Base-by-base conservation (phyloP, 2,329 filamentous ascomycete species). In the Gnomoniopsis sp. region DNA sequence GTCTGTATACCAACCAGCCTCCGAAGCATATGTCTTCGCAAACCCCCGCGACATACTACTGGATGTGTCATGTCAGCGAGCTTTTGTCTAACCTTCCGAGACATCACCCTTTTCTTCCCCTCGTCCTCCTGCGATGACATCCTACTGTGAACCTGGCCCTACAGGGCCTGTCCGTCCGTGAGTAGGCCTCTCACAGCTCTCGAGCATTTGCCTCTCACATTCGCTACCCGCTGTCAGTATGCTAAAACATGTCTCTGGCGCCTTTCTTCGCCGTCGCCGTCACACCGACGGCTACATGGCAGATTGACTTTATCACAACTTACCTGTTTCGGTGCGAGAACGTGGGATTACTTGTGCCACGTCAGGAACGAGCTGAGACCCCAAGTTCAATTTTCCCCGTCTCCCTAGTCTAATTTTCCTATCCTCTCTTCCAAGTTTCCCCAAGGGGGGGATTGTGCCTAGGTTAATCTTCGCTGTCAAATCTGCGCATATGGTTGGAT, bases 221-320 rank as follows among this genome's bases (percentile, higher is more conserved):
- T 48, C 46, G 17, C 26, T 23, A 47, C n/a, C 46, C 48, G 36
- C 14, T 43, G 41, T 22, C 53, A 38, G 36, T 59, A 50, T 51
- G 55, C 51, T 51, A 48, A 30, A 47, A 46, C 57, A 38, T 55
- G 57, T 59, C 53, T 55, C 34, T 46, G 53, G 41, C 57, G 48
- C 52, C 12, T 46, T 33, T 38, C 30, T 34, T 48, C 41, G 15
- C 34, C 53, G 38, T 59, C 41, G 17, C 43, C 53, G 47, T 59
- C 50, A 48, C 54, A 50, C 44, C 48, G 36, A 34, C 48, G 38
- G 47, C 58, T 54, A 60, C 50, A 51, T 57, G 58, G 58, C 55
- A 53, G 36, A 60, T 47, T 54, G 43, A 48, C 53, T 51, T 52
- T 47, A n/a, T n/a, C 38, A 55, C 51, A 54, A 44, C 50, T 58